Evolutionary conservation across 73 alveolate genomes (phyloP).

Genomic region (Paramecium tetraurelia): DNA sequence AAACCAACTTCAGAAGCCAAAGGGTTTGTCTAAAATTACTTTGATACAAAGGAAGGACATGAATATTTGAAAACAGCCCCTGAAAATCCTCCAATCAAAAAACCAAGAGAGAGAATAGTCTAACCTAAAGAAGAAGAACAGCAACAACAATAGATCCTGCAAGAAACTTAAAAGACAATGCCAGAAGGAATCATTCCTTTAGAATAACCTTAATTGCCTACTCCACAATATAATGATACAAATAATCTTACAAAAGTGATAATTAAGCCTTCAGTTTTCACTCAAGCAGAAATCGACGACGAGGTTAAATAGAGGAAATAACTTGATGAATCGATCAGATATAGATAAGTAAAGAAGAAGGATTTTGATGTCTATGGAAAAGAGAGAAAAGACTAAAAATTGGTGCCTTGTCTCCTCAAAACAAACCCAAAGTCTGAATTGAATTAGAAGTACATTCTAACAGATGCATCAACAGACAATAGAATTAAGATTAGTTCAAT

Average conservation of each 20-base stretch:
- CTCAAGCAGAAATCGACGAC: conserved; percentile 62
- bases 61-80: conserved; percentile 35
- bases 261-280: conserved; percentile 52
- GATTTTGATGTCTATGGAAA: conserved; percentile 79
- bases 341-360: conserved; percentile 70
- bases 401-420: conserved; percentile 69
- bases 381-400: conserved; percentile 69
- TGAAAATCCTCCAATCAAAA: conserved; percentile 4
- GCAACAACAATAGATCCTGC: background rate
- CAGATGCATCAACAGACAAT: conserved; percentile 93
- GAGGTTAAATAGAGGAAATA: conserved; percentile 59
- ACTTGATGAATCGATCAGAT: conserved; percentile 47
- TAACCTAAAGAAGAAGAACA: background rate
- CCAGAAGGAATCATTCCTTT: background rate
- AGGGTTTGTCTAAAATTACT: conserved; percentile 52
- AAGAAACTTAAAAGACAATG: background rate
- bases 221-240: conserved; percentile 20
- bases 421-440: conserved; percentile 86
- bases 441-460: conserved; percentile 91
- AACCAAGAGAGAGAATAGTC: conserved; percentile 31
- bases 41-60: conserved; percentile 57
- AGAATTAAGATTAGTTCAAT: conserved; percentile 93
- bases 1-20: background rate
- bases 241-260: background rate
- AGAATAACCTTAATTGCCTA: background rate